These are phyloP conservation scores for Arthrobotrys entomopaga DNA, from an alignment of 2,329 filamentous ascomycete species.

Conservation along the genomic window DNA sequence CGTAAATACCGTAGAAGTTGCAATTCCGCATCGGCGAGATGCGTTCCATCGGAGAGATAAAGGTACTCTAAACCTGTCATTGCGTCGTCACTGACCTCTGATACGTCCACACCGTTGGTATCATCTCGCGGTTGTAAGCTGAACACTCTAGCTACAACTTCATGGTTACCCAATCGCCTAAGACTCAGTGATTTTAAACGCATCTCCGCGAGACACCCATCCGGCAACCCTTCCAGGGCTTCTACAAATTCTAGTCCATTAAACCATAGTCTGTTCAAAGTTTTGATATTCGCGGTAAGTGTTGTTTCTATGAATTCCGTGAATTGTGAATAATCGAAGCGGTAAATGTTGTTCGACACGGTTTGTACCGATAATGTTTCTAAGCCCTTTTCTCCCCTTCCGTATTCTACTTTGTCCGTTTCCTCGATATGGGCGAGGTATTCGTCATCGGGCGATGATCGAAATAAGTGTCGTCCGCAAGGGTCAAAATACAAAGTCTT, in stretches of 20 bases:
- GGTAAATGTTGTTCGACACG: constrained; percentile 2
- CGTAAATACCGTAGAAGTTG: constrained; percentile 16
- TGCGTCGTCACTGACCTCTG: constrained; percentile 10
- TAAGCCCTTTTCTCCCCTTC: background rate
- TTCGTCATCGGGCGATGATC: constrained; percentile 30
- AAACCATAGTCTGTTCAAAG: constrained; percentile 35
- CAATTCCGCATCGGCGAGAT: background rate
- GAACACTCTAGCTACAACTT: constrained; percentile 25
- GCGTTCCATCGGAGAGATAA: constrained; percentile 23
- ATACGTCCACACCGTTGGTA: background rate
- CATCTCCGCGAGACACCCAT: constrained; percentile 13
- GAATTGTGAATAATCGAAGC: constrained; percentile 12
- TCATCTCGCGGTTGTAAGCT: constrained; percentile 16
- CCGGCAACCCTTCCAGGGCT: constrained; percentile 9
- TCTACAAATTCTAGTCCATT: constrained; percentile 22
- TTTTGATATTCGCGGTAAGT: background rate
- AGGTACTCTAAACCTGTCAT: constrained; percentile 19
- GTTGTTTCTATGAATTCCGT: constrained; percentile 5
- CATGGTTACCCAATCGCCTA: background rate
- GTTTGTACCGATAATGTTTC: constrained; percentile 30
- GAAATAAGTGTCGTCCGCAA: background rate
- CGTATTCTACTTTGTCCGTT: too few relatives aligned
- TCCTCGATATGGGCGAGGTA: constrained; percentile 20
- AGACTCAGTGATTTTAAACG: constrained; percentile 39
- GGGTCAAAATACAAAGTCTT: constrained; percentile 31